A percentile compares a stretch with the other conserved stretches of the same genome.
These are phyloP conservation scores for Pseudomicrostroma phylloplanum DNA, from an alignment of 1,284 basidiomycete species.

Conservation along the genomic window DNA sequence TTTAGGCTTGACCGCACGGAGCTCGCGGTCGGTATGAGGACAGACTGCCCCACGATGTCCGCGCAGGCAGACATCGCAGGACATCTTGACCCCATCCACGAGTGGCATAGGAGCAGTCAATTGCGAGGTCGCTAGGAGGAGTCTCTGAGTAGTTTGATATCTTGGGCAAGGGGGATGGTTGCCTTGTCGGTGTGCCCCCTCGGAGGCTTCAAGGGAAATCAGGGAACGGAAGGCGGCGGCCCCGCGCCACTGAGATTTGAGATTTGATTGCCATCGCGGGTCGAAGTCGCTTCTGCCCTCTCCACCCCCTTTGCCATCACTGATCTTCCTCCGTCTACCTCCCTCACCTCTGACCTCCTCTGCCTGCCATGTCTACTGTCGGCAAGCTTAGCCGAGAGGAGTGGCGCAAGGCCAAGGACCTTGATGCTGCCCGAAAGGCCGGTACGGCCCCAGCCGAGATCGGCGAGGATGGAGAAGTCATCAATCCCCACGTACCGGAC, in stretches of 20 bases:
- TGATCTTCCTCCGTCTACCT: not conserved
- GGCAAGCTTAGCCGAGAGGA: constrained; percentile 82
- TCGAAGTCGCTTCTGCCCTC: not conserved
- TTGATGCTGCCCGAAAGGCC: constrained; percentile 86
- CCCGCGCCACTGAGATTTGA: no score
- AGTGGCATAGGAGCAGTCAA: not conserved
- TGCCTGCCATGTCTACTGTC: not conserved
- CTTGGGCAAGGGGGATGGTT: no score
- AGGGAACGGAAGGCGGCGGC: no score
- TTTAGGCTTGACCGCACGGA: not conserved
- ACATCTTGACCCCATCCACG: constrained; percentile 7
- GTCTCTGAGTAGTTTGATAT: no score
- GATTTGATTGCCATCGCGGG: not conserved
- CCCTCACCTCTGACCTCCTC: not conserved
- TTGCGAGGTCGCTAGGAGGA: no score
- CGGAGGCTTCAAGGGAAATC: no score
- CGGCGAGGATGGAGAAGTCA: constrained; percentile 86
- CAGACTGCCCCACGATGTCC: constrained; percentile 5
- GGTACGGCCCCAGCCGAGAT: constrained; percentile 91
- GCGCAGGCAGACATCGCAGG: constrained; percentile 6
- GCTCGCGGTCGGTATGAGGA: not conserved
- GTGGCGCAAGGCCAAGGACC: constrained; percentile 85
- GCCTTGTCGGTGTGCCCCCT: no score
- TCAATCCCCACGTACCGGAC: constrained; percentile 92
- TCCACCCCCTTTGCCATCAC: not conserved